phyloP scores from a whole-genome alignment of 805 yeast genomes.

The Yamadazyma laniorum region DNA sequence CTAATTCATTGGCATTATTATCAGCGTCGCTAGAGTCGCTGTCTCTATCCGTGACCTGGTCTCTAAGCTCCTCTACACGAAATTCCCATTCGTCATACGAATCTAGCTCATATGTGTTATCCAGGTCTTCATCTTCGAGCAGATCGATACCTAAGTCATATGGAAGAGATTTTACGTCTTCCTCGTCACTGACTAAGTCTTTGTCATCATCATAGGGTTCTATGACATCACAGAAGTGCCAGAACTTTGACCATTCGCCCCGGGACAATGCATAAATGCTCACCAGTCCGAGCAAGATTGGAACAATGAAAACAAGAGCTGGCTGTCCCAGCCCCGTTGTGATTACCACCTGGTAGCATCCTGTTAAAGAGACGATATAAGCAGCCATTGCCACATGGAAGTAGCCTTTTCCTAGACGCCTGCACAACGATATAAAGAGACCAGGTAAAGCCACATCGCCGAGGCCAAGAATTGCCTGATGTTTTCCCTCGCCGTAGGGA shows the following conservation, averaged over 20 bases:
- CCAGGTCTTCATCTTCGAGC: slow-evolving; percentile 4
- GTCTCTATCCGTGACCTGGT: slow-evolving; percentile 20
- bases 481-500: slow-evolving; percentile 27
- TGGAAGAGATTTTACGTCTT: no score
- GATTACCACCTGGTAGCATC: slow-evolving; percentile 42
- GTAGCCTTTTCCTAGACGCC: slow-evolving; percentile 51
- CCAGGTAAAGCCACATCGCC: slow-evolving; percentile 71
- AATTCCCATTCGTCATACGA: slow-evolving; percentile 17
- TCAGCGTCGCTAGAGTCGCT: slow-evolving; percentile 11
- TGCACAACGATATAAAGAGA: slow-evolving; percentile 47
- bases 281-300: slow-evolving; percentile 29
- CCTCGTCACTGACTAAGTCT: no score
- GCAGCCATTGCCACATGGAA: slow-evolving; percentile 46
- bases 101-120: slow-evolving; percentile 17
- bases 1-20: slow-evolving; percentile 6
- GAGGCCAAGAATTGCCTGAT: slow-evolving; percentile 50
- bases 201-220: slow-evolving; percentile 6
- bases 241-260: slow-evolving; percentile 43
- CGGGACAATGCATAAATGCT: slow-evolving; percentile 29
- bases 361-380: slow-evolving; percentile 46
- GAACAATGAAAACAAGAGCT: slow-evolving; percentile 63
- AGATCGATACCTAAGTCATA: no score
- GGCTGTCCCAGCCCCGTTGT: slow-evolving; percentile 56
- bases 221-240: slow-evolving; percentile 29
- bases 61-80: slow-evolving; percentile 18